phyloP scores from a whole-genome alignment of 208 protist genomes.

The Trichomonas gallinae region DNA sequence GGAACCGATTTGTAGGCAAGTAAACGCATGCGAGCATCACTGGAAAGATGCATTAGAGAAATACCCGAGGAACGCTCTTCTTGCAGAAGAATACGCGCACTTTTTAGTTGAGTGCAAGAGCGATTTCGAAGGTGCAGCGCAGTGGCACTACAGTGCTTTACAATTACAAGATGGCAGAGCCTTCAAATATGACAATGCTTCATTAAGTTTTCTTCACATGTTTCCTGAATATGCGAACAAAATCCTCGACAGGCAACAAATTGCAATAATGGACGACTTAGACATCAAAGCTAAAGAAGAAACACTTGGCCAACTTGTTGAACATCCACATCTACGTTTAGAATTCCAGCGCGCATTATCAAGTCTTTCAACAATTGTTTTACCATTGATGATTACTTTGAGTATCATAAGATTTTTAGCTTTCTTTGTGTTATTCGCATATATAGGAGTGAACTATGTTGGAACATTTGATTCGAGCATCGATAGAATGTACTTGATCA shows the following conservation, averaged over 20 bases:
- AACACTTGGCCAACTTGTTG: neutral
- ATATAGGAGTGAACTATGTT: neutral
- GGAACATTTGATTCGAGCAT: neutral
- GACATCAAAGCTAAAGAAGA: neutral
- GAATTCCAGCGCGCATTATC: neutral
- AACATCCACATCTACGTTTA: neutral
- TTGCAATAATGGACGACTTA: neutral
- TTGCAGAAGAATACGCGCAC: neutral
- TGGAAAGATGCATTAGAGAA: neutral
- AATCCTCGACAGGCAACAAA: neutral
- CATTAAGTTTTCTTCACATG: neutral
- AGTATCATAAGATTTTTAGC: neutral
- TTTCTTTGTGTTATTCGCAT: neutral
- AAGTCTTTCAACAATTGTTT: neutral
- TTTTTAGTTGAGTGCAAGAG: neutral
- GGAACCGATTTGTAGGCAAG: neutral
- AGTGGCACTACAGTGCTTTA: neutral
- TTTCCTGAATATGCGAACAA: neutral
- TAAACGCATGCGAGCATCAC: neutral
- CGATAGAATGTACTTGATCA: neutral
- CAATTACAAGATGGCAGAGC: neutral
- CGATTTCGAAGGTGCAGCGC: neutral
- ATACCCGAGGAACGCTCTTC: neutral
- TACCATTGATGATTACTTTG: neutral
- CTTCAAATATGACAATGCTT: neutral